phyloP scores from a whole-genome alignment of 1,284 basidiomycete species.

The Cerioporus squamosus region DNA sequence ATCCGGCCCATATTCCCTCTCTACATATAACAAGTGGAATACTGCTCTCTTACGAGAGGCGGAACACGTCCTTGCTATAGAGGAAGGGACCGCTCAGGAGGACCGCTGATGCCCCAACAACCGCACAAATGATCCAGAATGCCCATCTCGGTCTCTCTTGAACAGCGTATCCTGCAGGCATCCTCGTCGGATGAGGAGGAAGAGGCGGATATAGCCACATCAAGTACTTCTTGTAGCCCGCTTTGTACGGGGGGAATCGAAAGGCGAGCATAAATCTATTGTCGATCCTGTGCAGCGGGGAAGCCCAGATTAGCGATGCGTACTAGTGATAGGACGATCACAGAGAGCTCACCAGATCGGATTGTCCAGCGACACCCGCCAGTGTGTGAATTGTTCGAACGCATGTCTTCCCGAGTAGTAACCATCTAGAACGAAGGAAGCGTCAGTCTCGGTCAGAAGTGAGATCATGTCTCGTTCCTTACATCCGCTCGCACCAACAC shows the following conservation, averaged over 20 bases:
- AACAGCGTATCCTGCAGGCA: not conserved
- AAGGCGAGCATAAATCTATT: slow-evolving; percentile 43
- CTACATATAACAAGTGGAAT: too few relatives aligned
- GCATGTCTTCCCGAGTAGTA: slow-evolving; percentile 64
- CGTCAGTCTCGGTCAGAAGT: not conserved
- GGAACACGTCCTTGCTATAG: too few relatives aligned
- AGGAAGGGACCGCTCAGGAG: too few relatives aligned
- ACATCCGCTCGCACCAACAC: slow-evolving; percentile 75
- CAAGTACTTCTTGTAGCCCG: slow-evolving; percentile 33
- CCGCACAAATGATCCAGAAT: too few relatives aligned
- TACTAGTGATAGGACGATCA: too few relatives aligned
- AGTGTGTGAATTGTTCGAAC: slow-evolving; percentile 75
- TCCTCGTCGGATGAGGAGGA: slow-evolving; percentile 44
- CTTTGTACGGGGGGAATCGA: slow-evolving; percentile 69
- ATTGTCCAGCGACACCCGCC: slow-evolving; percentile 60
- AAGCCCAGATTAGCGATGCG: too few relatives aligned
- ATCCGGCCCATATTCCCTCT: too few relatives aligned
- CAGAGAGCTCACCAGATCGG: slow-evolving; percentile 54
- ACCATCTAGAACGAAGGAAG: slow-evolving; percentile 49
- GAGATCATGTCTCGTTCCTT: slow-evolving; percentile 31
- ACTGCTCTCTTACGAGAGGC: too few relatives aligned
- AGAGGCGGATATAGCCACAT: not conserved
- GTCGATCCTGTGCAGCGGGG: too few relatives aligned
- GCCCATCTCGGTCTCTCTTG: too few relatives aligned
- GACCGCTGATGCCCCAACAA: too few relatives aligned